A percentile compares a stretch with the other conserved stretches of the same genome.
Evolutionary conservation across 495 filamentous ascomycete genomes (phyloP).

Genomic region (Talaromyces proteolyticus): DNA sequence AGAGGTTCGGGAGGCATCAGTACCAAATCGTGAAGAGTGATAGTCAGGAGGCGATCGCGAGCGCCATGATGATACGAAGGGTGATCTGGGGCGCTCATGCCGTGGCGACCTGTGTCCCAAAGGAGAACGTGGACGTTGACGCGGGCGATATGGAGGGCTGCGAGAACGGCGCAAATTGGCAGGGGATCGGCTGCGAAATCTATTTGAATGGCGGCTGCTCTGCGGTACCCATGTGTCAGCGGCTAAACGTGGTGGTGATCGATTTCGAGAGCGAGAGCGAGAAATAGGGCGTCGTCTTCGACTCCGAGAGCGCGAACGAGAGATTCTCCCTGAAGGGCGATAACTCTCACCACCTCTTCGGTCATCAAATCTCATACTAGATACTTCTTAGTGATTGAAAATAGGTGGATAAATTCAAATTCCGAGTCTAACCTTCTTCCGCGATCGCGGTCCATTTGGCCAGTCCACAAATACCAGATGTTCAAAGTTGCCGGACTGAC

Average conservation of each 20-base stretch:
- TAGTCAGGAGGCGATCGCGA: slow-evolving; percentile 35
- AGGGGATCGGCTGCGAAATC: slow-evolving; percentile 40
- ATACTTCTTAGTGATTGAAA: background rate
- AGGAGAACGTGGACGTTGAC: slow-evolving; percentile 32
- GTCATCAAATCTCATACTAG: slow-evolving; percentile 40
- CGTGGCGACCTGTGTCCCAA: slow-evolving; percentile 40
- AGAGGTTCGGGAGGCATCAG: slow-evolving; percentile 25
- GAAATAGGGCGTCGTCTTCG: slow-evolving; percentile 35
- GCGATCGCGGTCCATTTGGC: slow-evolving; percentile 42
- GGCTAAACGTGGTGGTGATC: slow-evolving; percentile 27
- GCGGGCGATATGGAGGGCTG: slow-evolving; percentile 34
- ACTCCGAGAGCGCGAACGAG: slow-evolving; percentile 29
- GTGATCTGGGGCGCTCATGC: slow-evolving; percentile 38
- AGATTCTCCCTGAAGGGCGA: slow-evolving; percentile 36
- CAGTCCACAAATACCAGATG: background rate
- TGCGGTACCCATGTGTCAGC: slow-evolving; percentile 47
- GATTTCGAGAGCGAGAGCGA: slow-evolving; percentile 25
- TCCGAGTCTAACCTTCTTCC: slow-evolving; percentile 32
- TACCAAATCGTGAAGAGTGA: slow-evolving; percentile 24
- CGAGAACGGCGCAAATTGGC: slow-evolving; percentile 34
- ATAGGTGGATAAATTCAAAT: background rate
- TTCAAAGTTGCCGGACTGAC: too few species aligned
- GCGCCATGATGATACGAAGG: slow-evolving; percentile 29
- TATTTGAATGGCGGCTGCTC: slow-evolving; percentile 24
- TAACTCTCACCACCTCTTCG: slow-evolving; percentile 50